phyloP scores from a whole-genome alignment of 2,329 filamentous ascomycete genomes.

The Epichloe glyceriae region DNA sequence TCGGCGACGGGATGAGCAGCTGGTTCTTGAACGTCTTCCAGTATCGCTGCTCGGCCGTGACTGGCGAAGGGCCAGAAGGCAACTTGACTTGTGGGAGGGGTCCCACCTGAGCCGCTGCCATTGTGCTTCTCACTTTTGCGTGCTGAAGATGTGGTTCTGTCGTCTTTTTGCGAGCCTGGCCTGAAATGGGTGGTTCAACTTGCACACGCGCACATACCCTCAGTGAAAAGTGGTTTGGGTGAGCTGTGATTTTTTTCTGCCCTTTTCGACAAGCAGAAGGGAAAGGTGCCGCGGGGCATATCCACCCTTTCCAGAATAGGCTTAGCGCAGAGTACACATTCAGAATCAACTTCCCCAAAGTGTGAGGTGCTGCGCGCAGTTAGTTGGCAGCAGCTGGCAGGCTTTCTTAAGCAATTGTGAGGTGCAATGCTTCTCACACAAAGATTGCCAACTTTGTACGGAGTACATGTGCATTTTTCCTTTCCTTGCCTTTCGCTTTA shows the following conservation, averaged over 20 bases:
- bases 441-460: too few relatives aligned
- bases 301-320: not conserved
- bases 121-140: constrained; percentile 18
- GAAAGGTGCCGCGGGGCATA: constrained; percentile 2
- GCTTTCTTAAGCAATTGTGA: too few relatives aligned
- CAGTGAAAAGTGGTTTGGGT: not conserved
- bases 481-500: too few relatives aligned
- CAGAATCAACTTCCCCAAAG: not conserved
- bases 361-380: not conserved
- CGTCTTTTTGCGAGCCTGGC: too few relatives aligned
- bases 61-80: constrained; percentile 65
- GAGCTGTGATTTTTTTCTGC: constrained; percentile 16
- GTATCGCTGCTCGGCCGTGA: constrained; percentile 88
- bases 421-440: too few relatives aligned
- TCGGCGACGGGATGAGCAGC: constrained; percentile 78
- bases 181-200: not conserved
- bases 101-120: constrained; percentile 61
- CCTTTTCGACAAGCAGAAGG: constrained; percentile 6
- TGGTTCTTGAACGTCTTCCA: constrained; percentile 94
- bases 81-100: constrained; percentile 72
- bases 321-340: constrained; percentile 1
- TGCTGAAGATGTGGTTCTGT: not conserved
- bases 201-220: not conserved
- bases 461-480: too few relatives aligned
- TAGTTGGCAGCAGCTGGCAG: too few relatives aligned